Base-by-base conservation (phyloP, 176 grass and related monocot species). In the Chloris gayana region DNA sequence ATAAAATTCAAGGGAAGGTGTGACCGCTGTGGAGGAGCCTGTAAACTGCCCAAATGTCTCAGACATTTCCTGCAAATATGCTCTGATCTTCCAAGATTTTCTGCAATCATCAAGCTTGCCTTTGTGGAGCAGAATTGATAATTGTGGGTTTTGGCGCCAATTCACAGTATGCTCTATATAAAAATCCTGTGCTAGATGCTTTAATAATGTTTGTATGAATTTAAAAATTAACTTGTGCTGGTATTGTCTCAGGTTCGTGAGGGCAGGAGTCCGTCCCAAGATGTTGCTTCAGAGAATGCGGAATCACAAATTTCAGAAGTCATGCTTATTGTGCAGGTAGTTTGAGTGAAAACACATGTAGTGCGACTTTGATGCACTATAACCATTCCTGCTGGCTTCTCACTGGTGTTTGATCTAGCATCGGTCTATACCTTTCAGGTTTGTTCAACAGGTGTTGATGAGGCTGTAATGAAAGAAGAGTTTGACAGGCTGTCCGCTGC, bases 111-210 rank as follows among this genome's bases (percentile, higher is more conserved):
- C 96, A 79, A 67, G 46, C 61, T 89, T 95, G 38, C 84, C 90
- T 14, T 70, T 91, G 39, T 99, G 96, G 96, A 91, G 84, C 65
- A 89, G 82, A 87, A 83, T 93, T 77, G 90, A 99, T 72, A 99
- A 95, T 81, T 89, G 69, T 77, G 96, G 92, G 46, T 99, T 99
- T 91, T 99, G 96, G 96, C 92, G 96, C 65, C 96, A 99, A 91
- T 66, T 99, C 7, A 95, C 92, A 17, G 92, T 99, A 86, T 80
- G 77, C 9, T 74, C 64, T 78, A 25, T 25, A 33, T 69, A 54
- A 64, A 56, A 82, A 31, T 85, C 66, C n/a, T 67, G 7, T 17
- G 45, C 17, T 14, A 9, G 72, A 64, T 77, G 45, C 56, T 81
- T 82, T n/a, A n/a, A n/a, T n/a, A n/a, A n/a, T n/a, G n/a, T n/a